Percentiles rank a stretch among this genome's conserved stretches.
Conservation (phyloP, 2,329 filamentous ascomycete species). For the Paraconiothyrium sp. region DNA sequence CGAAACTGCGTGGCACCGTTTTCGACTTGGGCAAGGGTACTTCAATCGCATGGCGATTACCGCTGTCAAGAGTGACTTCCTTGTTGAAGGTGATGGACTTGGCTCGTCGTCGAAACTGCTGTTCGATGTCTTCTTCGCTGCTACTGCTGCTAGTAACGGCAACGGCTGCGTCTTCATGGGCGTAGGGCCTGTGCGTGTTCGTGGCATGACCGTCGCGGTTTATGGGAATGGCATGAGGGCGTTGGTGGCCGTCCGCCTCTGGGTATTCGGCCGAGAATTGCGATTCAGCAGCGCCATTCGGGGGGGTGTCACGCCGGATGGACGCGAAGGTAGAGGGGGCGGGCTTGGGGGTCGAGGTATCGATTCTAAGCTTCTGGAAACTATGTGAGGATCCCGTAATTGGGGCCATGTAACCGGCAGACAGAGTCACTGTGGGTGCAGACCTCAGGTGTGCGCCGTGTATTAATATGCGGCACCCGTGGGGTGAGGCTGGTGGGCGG, state of each 20-base stretch:
- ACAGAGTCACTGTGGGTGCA: constrained; percentile 45
- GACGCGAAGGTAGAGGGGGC: constrained; percentile 50
- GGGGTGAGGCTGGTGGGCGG: constrained; percentile 39
- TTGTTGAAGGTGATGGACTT: constrained; percentile 54
- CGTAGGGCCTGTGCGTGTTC: constrained; percentile 31
- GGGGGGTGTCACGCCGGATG: constrained; percentile 41
- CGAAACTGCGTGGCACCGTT: constrained; percentile 29
- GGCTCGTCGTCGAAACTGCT: constrained; percentile 43
- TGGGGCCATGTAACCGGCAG: constrained; percentile 49
- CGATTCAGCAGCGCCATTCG: constrained; percentile 33
- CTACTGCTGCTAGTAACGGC: constrained; percentile 38
- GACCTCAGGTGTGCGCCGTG: constrained; percentile 37
- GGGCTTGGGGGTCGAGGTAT: constrained; percentile 48
- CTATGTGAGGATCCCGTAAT: constrained; percentile 49
- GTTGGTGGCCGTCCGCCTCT: constrained; percentile 30
- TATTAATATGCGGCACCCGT: constrained; percentile 41
- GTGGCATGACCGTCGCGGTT: constrained; percentile 28
- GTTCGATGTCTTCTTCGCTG: constrained; percentile 38
- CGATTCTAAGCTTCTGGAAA: constrained; percentile 55
- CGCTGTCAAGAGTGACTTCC: constrained; percentile 52
- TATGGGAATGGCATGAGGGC: constrained; percentile 30
- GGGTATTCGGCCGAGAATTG: constrained; percentile 32
- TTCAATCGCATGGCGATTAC: constrained; percentile 49
- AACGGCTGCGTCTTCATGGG: constrained; percentile 23
- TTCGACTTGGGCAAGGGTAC: constrained; percentile 48